Conservation (phyloP, 208 protist genomes). For the Sergeia podlipaevii region DNA sequence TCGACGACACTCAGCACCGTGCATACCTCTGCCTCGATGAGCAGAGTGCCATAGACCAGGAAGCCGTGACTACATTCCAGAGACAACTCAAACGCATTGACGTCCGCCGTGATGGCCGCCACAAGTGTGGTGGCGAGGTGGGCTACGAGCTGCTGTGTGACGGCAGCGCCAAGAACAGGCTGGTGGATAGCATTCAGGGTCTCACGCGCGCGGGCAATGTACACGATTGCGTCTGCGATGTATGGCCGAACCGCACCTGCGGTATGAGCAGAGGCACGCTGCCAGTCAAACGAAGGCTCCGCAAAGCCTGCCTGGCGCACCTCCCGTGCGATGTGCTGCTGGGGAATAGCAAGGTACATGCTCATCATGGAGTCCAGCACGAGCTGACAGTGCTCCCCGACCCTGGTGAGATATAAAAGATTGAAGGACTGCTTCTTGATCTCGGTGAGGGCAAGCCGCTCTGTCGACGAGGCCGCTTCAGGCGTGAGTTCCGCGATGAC, state of each 20-base stretch:
- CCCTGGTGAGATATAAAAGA: conserved; percentile 41
- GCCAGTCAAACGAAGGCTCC: conserved; percentile 77
- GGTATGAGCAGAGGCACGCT: conserved; percentile 55
- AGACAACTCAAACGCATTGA: conserved; percentile 81
- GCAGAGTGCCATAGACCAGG: conserved; percentile 50
- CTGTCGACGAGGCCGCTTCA: conserved; percentile 14
- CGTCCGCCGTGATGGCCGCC: conserved; percentile 52
- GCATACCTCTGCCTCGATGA: conserved; percentile 75
- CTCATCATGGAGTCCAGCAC: conserved; percentile 76
- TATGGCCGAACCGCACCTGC: conserved; percentile 75
- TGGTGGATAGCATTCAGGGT: conserved; percentile 64
- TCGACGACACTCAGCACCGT: conserved; percentile 56
- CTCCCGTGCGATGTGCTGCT: conserved; percentile 70
- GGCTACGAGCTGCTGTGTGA: conserved; percentile 70
- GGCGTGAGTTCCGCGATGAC: conserved; percentile 37
- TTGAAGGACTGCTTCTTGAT: conserved; percentile 35
- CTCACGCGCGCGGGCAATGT: conserved; percentile 70
- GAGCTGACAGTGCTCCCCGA: conserved; percentile 83
- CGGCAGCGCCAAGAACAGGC: conserved; percentile 61
- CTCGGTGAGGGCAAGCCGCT: conserved; percentile 4
- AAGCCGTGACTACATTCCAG: conserved; percentile 73
- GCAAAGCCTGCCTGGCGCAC: conserved; percentile 62
- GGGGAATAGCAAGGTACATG: conserved; percentile 58
- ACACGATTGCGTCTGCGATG: conserved; percentile 59
- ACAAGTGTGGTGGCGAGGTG: conserved; percentile 67